A percentile compares a stretch with the other conserved stretches of the same genome.
Conservation (phyloP, 352 stramenopile species). For the Phytopythium chamaehyphon region DNA sequence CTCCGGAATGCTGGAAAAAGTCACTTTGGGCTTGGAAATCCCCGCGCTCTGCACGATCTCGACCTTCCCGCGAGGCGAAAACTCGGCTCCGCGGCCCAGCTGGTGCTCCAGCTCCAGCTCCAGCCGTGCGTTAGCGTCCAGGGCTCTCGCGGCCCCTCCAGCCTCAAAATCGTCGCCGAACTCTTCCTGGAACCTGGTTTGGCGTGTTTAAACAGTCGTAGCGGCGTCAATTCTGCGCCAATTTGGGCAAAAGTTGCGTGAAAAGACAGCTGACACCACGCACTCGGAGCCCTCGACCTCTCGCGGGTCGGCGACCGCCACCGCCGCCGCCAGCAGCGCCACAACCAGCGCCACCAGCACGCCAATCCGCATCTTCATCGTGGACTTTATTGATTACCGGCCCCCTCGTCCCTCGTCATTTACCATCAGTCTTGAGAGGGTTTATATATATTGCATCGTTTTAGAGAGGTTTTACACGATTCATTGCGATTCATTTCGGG, state of each 20-base stretch:
- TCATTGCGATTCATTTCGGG: too few relatives aligned
- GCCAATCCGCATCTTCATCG: conserved; percentile 14
- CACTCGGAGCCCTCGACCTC: conserved; percentile 66
- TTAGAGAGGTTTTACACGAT: too few relatives aligned
- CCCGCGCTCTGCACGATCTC: conserved; percentile 54
- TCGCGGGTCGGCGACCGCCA: conserved; percentile 37
- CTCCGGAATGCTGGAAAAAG: conserved; percentile 44
- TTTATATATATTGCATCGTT: too few relatives aligned
- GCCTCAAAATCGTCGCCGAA: conserved; percentile 68
- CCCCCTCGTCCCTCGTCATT: too few relatives aligned
- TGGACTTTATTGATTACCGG: too few relatives aligned
- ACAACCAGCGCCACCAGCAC: conserved; percentile 22
- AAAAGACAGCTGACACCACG: conserved; percentile 5
- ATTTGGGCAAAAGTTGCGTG: not conserved
- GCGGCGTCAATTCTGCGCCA: not conserved
- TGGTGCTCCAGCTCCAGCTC: conserved; percentile 68
- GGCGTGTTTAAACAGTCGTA: not conserved
- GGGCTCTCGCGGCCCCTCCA: conserved; percentile 19
- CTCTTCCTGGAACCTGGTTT: conserved; percentile 58
- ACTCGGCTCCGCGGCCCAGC: conserved; percentile 20
- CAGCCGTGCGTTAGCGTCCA: conserved; percentile 39
- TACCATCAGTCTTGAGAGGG: too few relatives aligned
- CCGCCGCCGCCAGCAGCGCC: conserved; percentile 25
- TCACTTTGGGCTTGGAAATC: conserved; percentile 55
- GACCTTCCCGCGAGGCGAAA: conserved; percentile 48